Conservation (phyloP, 192 early-diverging fungal species). For the Irineochytrium annulatum region DNA sequence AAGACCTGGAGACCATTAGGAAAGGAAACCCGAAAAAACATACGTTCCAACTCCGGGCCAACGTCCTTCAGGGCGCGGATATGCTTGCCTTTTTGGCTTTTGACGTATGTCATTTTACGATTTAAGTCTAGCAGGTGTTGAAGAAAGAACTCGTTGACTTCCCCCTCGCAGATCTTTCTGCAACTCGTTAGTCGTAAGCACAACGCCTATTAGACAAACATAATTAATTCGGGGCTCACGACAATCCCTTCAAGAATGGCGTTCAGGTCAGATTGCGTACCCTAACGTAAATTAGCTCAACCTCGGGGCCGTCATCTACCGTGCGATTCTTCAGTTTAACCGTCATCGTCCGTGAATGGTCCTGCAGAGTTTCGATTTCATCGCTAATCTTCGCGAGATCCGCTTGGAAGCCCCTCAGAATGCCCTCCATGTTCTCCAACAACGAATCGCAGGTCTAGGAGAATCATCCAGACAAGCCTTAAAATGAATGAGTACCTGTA, state of each 20-base stretch:
- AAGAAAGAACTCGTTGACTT: constrained; percentile 88
- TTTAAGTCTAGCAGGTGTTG: constrained; percentile 80
- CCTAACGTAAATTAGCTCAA: constrained; percentile 1
- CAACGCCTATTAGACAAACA: constrained; percentile 14
- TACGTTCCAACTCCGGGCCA: constrained; percentile 87
- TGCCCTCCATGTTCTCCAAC: constrained; percentile 77
- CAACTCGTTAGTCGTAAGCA: neutral
- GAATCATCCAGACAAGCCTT: neutral
- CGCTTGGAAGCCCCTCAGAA: constrained; percentile 79
- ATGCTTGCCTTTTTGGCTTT: constrained; percentile 66
- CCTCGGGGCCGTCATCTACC: constrained; percentile 5
- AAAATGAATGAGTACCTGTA: neutral
- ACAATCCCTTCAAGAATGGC: constrained; percentile 80
- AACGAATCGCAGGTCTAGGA: constrained; percentile 41
- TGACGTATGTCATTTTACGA: constrained; percentile 80
- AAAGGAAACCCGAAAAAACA: neutral
- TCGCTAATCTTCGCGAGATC: constrained; percentile 83
- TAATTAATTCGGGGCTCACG: constrained; percentile 55
- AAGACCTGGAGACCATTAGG: constrained; percentile 28
- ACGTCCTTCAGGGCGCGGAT: constrained; percentile 80
- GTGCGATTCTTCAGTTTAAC: constrained; percentile 79
- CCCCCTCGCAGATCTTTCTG: constrained; percentile 84
- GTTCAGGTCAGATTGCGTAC: constrained; percentile 67
- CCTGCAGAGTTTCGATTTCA: constrained; percentile 86
- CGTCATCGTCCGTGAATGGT: constrained; percentile 75